Evolutionary conservation across 345 rosid species (phyloP).

Genomic region (Microcos paniculata): DNA sequence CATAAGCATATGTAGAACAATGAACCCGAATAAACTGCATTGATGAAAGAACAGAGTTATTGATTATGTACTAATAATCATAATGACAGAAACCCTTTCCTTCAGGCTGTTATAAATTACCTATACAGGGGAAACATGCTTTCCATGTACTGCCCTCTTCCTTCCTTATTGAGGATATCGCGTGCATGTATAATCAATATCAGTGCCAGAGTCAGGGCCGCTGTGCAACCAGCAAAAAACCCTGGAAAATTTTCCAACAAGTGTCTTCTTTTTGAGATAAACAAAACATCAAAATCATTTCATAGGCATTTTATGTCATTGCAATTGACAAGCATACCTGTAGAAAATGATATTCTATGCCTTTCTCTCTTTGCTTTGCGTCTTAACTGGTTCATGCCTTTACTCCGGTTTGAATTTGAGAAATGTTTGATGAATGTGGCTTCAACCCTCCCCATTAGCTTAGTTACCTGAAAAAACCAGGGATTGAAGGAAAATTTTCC

Average conservation of each 20-base stretch:
- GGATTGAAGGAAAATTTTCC: too few relatives aligned
- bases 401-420: slow-evolving; percentile 45
- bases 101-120: slow-evolving; percentile 25
- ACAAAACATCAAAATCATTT: not conserved
- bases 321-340: slow-evolving; percentile 27
- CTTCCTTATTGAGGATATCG: slow-evolving; percentile 29
- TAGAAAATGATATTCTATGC: slow-evolving; percentile 52
- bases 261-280: not conserved
- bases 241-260: slow-evolving; percentile 36
- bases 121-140: slow-evolving; percentile 67
- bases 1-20: slow-evolving; percentile 39
- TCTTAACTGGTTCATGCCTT: slow-evolving; percentile 58
- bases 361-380: slow-evolving; percentile 49
- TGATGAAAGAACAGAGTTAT: too few relatives aligned
- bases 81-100: not conserved
- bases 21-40: slow-evolving; percentile 45
- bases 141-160: slow-evolving; percentile 42
- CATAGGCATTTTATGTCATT: too few relatives aligned
- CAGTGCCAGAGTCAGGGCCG: slow-evolving; percentile 49
- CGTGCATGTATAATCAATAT: slow-evolving; percentile 36
- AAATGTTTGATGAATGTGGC: slow-evolving; percentile 58
- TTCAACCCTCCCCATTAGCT: slow-evolving; percentile 55
- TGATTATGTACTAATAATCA: not conserved
- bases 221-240: slow-evolving; percentile 50
- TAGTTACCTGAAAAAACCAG: slow-evolving; percentile 33